Percentiles rank a stretch among this genome's conserved stretches.
Evolutionary conservation across 129 eudicot genomes (phyloP).

Genomic region (Flaveria linearis): DNA sequence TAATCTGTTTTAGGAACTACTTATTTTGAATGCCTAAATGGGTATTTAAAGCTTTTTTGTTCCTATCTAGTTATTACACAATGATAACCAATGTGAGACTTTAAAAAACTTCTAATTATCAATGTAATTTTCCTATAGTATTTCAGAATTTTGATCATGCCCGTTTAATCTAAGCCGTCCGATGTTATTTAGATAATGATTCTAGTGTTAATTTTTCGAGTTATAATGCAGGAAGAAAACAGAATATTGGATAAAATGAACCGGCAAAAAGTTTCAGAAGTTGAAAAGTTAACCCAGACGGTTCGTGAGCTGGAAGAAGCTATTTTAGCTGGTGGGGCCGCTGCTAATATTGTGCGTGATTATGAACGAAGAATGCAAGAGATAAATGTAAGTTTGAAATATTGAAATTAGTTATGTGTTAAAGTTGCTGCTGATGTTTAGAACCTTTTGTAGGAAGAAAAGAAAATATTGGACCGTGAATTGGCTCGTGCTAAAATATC

Average conservation of each 20-base stretch:
- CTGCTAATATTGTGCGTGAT: constrained; percentile 96
- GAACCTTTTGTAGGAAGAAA: constrained; percentile 68
- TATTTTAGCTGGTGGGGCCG: constrained; percentile 93
- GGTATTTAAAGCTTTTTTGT: too few species aligned
- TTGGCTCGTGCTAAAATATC: constrained; percentile 91
- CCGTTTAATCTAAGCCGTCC: too few species aligned
- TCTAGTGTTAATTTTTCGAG: neutral
- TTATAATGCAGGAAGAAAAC: constrained; percentile 70
- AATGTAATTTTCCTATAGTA: too few species aligned
- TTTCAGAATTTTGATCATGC: too few species aligned
- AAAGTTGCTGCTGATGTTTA: constrained; percentile 17
- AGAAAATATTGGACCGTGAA: constrained; percentile 76
- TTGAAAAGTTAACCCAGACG: constrained; percentile 79
- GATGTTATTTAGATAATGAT: too few species aligned
- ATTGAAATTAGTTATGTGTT: neutral
- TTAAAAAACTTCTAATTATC: too few species aligned
- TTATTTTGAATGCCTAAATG: too few species aligned
- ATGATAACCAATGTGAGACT: too few species aligned
- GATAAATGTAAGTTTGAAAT: constrained; percentile 55
- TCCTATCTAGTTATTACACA: too few species aligned
- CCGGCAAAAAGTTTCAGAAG: constrained; percentile 88
- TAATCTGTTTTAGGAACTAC: too few species aligned
- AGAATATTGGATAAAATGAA: constrained; percentile 89
- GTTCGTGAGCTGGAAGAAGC: constrained; percentile 94
- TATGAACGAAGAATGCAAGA: constrained; percentile 91